A percentile compares a stretch with the other conserved stretches of the same genome.
Evolutionary conservation across 1,284 basidiomycete genomes (phyloP).

Genomic region (Earliella scabrosa): DNA sequence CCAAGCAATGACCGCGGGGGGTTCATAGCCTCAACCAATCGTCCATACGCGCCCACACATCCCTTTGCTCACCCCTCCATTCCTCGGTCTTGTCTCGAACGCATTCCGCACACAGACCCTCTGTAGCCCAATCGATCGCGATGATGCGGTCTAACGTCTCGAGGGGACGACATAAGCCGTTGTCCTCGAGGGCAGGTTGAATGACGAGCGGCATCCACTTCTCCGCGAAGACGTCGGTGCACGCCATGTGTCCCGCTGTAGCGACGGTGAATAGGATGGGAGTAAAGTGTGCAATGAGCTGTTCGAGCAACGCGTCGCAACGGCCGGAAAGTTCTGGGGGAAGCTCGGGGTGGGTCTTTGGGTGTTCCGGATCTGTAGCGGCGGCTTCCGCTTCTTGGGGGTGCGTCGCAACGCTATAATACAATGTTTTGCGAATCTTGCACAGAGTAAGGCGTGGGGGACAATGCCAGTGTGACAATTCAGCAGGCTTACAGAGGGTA

Average conservation of each 20-base stretch:
- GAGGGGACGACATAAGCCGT: slow-evolving; percentile 60
- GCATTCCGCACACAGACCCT: slow-evolving; percentile 64
- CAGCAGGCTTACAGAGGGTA: slow-evolving; percentile 45
- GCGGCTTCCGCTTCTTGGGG: slow-evolving; percentile 46
- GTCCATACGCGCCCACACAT: slow-evolving; percentile 64
- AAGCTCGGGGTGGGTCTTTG: slow-evolving; percentile 22
- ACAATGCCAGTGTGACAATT: neutral
- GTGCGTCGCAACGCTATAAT: slow-evolving; percentile 62
- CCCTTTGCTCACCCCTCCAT: slow-evolving; percentile 64
- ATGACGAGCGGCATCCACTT: slow-evolving; percentile 72
- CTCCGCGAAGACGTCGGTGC: slow-evolving; percentile 71
- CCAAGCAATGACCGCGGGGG: too few relatives aligned
- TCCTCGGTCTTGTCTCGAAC: slow-evolving; percentile 61
- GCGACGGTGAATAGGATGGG: slow-evolving; percentile 73
- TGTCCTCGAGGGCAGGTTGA: slow-evolving; percentile 62
- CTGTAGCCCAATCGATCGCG: slow-evolving; percentile 55
- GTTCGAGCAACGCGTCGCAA: slow-evolving; percentile 35
- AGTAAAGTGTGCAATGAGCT: slow-evolving; percentile 66
- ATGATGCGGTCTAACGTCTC: slow-evolving; percentile 67
- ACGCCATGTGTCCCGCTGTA: slow-evolving; percentile 68
- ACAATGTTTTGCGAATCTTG: slow-evolving; percentile 63
- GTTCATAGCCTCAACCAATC: slow-evolving; percentile 46
- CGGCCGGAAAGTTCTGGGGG: slow-evolving; percentile 28
- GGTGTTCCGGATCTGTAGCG: neutral
- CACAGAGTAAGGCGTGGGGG: neutral